Base-by-base conservation (phyloP, 108 stramenopile genomes). In the Seminavis robusta region DNA sequence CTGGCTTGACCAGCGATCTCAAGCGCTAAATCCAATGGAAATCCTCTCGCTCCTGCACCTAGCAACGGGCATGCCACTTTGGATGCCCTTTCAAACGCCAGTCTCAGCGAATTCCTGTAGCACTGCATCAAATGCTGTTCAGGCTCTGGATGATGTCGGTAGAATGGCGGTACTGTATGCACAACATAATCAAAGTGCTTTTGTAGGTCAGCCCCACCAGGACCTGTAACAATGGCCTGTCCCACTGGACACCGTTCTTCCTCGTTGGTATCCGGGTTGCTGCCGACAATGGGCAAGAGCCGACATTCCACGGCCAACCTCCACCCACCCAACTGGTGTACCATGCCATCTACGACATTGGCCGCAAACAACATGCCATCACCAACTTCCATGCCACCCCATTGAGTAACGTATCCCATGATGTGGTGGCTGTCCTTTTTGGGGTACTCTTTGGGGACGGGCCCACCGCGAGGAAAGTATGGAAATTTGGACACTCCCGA, bases 371-470 rank as follows among this genome's bases (percentile, higher is more conserved):
- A n/a, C 84, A 90, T 90, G 0, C 86, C 82, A 4, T 50, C 52
- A 5, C 81, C 80, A 5, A 84, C 81, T 36, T 90, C 88, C 84
- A 90, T 90, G n/a, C 88, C 82, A 16, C 84, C 84, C 88, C 88
- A 90, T 47, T 65, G 57, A 10, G 71, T 55, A 0, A 90, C 88
- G 52, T 77, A 78, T 6, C 88, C 88, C 81, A 79, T 80, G 41
- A 80, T 59, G 51, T 51, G 52, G 38, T 50, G 31, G 32, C 31
- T 36, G 15, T 30, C 9, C 19, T 36, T 17, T 1, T 11, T 43
- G n/a, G n/a, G n/a, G n/a, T n/a, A n/a, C 4, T 51, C 43, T 10
- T 39, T 15, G 1, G 79, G 79, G 16, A 71, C 66, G 1, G 79
- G 79, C 7, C 79, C 79, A 16, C 79, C 74, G 30, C 51, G 24